Base-by-base conservation (phyloP, 2,329 filamentous ascomycete species). In the Trichophyton verrucosum region DNA sequence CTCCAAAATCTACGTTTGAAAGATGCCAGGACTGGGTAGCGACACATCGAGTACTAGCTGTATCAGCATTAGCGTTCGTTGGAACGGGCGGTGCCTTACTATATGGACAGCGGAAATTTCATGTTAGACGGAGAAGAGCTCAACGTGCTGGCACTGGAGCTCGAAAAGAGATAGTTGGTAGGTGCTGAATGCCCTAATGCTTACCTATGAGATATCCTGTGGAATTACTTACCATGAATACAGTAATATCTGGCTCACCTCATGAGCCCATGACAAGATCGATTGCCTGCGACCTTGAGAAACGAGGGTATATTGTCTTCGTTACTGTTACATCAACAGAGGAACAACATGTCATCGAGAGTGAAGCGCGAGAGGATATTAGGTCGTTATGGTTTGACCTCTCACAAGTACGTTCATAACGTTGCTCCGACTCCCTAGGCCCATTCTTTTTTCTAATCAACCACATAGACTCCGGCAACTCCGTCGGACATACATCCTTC, bases 291-390 rank as follows among this genome's bases (percentile, higher is more conserved):
- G 94, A 99, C 70, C 79, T 99, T 66, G 94, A 97, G 75, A 81
- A 91, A 62, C 84, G 91, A 65, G 94, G 94, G 3, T 97, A 95
- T 72, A 88, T 97, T 63, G 89, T 97, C 61, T 99, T 91, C 72
- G 80, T 99, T 63, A 88, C 95, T 0, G 92, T 91, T 68, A 87
- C 85, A 65, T 89, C 85, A n/a, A 77, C 85, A 62, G 89, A 96
- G 68, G 92, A 97, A 66, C 91, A 97, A 72, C 80, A 86, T 40
- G 77, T 87, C 64, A 85, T 97, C 13, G 83, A 89, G 63, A 82
- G 83, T 63, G 83, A 95, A 72, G 82, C 85, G n/a, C 81, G 90
- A 64, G 80, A 85, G 5, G 94, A 97, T 70, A 87, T 97, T 65
- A 83, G 87, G 64, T 85, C 92, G 6, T 76, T 99, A 61, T 84